Percentiles rank a stretch among this genome's conserved stretches.
These are phyloP conservation scores for Trichoderma virens DNA, from an alignment of 495 filamentous ascomycete genomes.

Conservation along the genomic window DNA sequence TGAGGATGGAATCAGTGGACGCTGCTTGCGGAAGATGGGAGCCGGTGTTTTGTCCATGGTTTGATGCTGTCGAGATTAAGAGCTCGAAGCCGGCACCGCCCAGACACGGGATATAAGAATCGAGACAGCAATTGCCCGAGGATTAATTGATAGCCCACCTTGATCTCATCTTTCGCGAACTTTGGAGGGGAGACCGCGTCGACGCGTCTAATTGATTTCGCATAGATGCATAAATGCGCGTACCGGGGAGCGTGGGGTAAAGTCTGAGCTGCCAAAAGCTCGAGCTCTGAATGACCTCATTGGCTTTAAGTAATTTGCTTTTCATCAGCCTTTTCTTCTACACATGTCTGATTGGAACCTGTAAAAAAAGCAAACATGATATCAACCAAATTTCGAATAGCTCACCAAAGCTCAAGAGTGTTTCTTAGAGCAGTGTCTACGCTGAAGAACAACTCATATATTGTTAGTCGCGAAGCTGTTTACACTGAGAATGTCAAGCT, in stretches of 20 bases:
- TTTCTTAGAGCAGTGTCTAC: slow-evolving; percentile 26
- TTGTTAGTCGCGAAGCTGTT: slow-evolving; percentile 31
- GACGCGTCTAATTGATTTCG: slow-evolving; percentile 12
- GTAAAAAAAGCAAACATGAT: slow-evolving; percentile 15
- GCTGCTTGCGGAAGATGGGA: slow-evolving; percentile 20
- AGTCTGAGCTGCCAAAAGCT: neutral
- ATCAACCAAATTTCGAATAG: slow-evolving; percentile 13
- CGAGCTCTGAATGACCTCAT: slow-evolving; percentile 8
- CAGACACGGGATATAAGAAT: neutral
- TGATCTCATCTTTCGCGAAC: neutral
- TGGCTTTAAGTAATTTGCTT: neutral
- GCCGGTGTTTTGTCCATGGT: slow-evolving; percentile 10
- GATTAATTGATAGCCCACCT: neutral
- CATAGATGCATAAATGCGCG: neutral
- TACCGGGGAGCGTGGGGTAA: slow-evolving; percentile 2
- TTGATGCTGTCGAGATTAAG: neutral
- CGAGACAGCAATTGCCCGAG: neutral
- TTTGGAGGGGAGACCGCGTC: slow-evolving; percentile 8
- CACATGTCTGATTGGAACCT: neutral
- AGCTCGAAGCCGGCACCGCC: neutral
- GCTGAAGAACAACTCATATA: slow-evolving; percentile 34
- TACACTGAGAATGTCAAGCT: neutral
- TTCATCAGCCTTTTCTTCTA: neutral
- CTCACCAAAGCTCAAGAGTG: neutral
- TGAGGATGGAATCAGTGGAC: slow-evolving; percentile 16